Percentiles rank a stretch among this genome's conserved stretches.
phyloP scores from a whole-genome alignment of 2,329 filamentous ascomycete genomes.

The Aurifilum marmelostoma region DNA sequence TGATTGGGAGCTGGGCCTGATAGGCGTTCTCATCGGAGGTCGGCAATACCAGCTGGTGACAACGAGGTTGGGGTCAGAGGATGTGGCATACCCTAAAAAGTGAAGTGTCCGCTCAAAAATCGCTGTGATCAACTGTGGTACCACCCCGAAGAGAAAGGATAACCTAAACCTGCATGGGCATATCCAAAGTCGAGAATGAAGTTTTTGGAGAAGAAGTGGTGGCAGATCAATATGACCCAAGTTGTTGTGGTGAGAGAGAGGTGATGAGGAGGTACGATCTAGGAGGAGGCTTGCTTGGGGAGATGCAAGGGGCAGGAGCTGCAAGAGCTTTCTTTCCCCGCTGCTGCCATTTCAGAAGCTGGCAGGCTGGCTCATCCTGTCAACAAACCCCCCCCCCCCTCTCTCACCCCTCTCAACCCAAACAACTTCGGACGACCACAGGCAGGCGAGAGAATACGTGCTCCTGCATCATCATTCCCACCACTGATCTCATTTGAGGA shows the following conservation, averaged over 20 bases:
- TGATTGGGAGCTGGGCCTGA: background rate
- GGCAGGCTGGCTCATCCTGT: background rate
- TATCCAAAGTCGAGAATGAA: conserved; percentile 25
- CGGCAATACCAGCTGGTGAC: background rate
- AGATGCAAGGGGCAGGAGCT: background rate
- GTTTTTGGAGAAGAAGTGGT: conserved; percentile 11
- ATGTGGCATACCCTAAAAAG: conserved; percentile 20
- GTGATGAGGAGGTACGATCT: background rate
- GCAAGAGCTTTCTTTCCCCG: too few relatives aligned
- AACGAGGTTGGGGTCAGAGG: background rate
- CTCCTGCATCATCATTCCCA: background rate
- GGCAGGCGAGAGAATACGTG: background rate
- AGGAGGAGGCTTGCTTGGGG: background rate
- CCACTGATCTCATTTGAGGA: background rate
- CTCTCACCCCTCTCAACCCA: too few relatives aligned
- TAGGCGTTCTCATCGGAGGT: too few relatives aligned
- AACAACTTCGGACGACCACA: background rate
- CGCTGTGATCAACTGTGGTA: conserved; percentile 21
- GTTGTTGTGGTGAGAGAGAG: background rate
- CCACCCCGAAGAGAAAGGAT: conserved; percentile 27
- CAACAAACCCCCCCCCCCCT: too few relatives aligned
- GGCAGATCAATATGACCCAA: background rate
- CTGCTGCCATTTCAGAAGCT: background rate
- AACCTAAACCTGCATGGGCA: conserved; percentile 25
- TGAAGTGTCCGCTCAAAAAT: conserved; percentile 25